phyloP scores from a whole-genome alignment of 108 stramenopile species.

The Fragilariopsis cylindrus region DNA sequence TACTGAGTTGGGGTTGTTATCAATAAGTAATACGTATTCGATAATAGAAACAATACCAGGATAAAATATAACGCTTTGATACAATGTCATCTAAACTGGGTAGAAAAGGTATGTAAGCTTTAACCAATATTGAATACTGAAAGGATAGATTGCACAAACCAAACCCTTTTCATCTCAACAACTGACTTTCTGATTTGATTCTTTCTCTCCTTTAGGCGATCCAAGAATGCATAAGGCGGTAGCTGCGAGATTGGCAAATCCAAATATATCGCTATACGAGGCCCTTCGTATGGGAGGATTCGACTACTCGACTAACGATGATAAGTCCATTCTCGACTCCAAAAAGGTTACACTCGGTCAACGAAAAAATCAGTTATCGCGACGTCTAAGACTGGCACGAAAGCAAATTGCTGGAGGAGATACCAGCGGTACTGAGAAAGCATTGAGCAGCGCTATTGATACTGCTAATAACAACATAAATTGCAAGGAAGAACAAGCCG shows the following conservation, averaged over 20 bases:
- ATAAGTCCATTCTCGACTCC: constrained; percentile 48
- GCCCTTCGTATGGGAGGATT: constrained; percentile 78
- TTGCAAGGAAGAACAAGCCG: not conserved
- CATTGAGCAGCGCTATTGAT: not conserved
- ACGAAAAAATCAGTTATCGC: constrained; percentile 78
- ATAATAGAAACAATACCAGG: too few relatives aligned
- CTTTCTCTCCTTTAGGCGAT: constrained; percentile 2
- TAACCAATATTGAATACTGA: constrained; percentile 28
- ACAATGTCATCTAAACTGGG: constrained; percentile 45
- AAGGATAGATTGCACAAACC: not conserved
- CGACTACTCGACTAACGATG: constrained; percentile 56
- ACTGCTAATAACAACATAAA: not conserved
- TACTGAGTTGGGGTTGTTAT: too few relatives aligned
- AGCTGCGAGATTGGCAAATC: constrained; percentile 69
- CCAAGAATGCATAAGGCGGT: constrained; percentile 51
- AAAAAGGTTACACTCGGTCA: constrained; percentile 78
- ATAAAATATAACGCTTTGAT: too few relatives aligned
- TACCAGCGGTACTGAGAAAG: not conserved
- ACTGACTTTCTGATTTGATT: not conserved
- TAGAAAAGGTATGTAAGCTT: constrained; percentile 68
- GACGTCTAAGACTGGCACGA: constrained; percentile 64
- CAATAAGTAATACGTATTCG: too few relatives aligned
- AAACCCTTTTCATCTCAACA: not conserved
- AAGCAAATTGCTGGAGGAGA: constrained; percentile 29
- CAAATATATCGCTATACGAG: constrained; percentile 57